A percentile compares a stretch with the other conserved stretches of the same genome.
Evolutionary conservation across 1,284 basidiomycete species (phyloP).

Genomic region (Singerocomus rubriflavus): DNA sequence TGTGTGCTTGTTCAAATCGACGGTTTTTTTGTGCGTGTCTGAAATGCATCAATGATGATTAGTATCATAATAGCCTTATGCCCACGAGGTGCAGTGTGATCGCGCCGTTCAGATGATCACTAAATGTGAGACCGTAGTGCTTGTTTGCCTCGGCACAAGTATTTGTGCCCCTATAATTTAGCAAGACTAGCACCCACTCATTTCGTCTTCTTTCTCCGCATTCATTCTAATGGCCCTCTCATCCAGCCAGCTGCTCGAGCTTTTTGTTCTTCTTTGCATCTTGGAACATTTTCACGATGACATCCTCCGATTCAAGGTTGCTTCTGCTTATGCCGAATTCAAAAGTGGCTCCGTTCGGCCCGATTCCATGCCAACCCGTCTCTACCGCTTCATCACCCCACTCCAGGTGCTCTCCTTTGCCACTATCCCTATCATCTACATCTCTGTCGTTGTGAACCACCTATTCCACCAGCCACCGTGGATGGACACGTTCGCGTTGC

Average conservation of each 20-base stretch:
- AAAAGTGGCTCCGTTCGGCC: conserved; percentile 22
- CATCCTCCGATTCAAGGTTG: neutral
- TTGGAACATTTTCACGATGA: neutral
- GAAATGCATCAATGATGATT: too few species aligned
- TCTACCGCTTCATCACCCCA: conserved; percentile 14
- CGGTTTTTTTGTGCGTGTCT: too few species aligned
- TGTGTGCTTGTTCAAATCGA: too few species aligned
- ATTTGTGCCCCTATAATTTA: neutral
- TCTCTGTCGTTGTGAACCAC: conserved; percentile 13
- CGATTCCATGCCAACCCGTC: conserved; percentile 7
- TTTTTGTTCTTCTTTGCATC: conserved; percentile 12
- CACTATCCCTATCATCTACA: conserved; percentile 13
- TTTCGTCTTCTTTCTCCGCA: neutral
- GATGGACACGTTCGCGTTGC: conserved; percentile 14
- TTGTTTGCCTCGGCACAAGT: too few species aligned
- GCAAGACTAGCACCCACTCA: too few species aligned
- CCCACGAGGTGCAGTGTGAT: too few species aligned
- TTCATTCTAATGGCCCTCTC: conserved; percentile 4
- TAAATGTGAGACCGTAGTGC: too few species aligned
- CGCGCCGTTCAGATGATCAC: too few species aligned
- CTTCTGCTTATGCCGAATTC: conserved; percentile 10
- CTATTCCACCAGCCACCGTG: conserved; percentile 27
- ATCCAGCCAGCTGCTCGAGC: conserved; percentile 21
- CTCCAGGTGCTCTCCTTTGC: conserved; percentile 14
- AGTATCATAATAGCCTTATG: too few species aligned